phyloP scores from a whole-genome alignment of 177 flowering plant species.

The Telopea speciosissima region DNA sequence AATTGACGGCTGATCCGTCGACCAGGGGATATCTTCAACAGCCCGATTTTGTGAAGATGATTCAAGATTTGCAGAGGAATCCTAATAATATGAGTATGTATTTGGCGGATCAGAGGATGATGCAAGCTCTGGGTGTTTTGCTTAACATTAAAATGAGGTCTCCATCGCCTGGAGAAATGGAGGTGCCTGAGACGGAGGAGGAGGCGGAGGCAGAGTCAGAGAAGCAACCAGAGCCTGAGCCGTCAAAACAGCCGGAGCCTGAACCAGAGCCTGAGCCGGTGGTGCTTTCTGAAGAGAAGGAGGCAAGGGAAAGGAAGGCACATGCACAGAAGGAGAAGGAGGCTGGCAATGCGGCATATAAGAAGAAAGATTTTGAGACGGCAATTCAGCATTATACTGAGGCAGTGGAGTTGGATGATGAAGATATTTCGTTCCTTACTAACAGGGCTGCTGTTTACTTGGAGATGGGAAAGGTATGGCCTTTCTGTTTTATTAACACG shows the following conservation, averaged over 20 bases:
- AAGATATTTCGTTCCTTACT: constrained; percentile 78
- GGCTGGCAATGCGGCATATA: constrained; percentile 84
- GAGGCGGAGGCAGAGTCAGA: constrained; percentile 15
- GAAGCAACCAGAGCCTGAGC: constrained; percentile 22
- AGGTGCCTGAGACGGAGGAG: constrained; percentile 28
- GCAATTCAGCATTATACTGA: constrained; percentile 70
- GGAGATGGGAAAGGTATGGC: constrained; percentile 90
- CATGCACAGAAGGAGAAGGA: constrained; percentile 80
- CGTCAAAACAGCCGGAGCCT: constrained; percentile 29
- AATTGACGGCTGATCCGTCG: constrained; percentile 71
- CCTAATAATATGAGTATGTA: constrained; percentile 69
- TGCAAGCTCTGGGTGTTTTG: constrained; percentile 78
- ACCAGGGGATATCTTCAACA: constrained; percentile 63
- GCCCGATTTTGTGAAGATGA: constrained; percentile 83
- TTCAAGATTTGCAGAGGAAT: constrained; percentile 87
- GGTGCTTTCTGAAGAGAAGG: constrained; percentile 64
- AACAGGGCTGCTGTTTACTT: constrained; percentile 90
- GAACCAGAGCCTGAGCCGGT: constrained; percentile 35
- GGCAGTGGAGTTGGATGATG: constrained; percentile 79
- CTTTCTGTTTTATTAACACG: neutral
- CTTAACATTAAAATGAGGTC: constrained; percentile 54
- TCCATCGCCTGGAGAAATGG: constrained; percentile 40
- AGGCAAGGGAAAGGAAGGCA: constrained; percentile 49
- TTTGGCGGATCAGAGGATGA: constrained; percentile 82
- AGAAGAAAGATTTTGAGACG: constrained; percentile 90